Percentiles rank a stretch among this genome's conserved stretches.
Evolutionary conservation across 2,329 filamentous ascomycete genomes (phyloP).

Genomic region (Curvularia sp.): DNA sequence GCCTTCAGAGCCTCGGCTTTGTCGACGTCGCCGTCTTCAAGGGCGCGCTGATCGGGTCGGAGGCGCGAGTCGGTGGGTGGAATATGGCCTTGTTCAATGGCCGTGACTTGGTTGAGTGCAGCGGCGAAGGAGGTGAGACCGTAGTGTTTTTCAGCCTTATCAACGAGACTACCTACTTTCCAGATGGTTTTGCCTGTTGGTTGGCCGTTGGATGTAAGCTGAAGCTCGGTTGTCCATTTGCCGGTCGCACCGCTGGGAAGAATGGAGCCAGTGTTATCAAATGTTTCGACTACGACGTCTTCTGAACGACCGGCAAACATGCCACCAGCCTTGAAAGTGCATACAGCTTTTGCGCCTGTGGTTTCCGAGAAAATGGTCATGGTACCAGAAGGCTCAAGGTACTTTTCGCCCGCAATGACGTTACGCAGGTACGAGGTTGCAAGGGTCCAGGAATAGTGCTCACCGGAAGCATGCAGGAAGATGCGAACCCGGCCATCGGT

Average conservation of each 20-base stretch:
- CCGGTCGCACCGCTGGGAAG: conserved; percentile 74
- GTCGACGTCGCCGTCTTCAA: conserved; percentile 83
- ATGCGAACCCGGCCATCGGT: conserved; percentile 88
- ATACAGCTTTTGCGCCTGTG: conserved; percentile 80
- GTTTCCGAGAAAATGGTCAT: conserved; percentile 88
- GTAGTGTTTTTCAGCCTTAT: conserved; percentile 80
- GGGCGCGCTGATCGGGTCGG: conserved; percentile 84
- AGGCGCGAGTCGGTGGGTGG: conserved; percentile 84
- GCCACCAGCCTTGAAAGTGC: conserved; percentile 91
- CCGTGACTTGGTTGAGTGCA: conserved; percentile 83
- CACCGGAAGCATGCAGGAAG: conserved; percentile 75
- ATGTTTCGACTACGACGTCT: conserved; percentile 80
- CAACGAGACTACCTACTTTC: conserved; percentile 78
- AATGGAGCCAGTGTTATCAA: conserved; percentile 69
- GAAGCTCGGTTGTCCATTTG: conserved; percentile 82
- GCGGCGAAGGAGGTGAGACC: conserved; percentile 89
- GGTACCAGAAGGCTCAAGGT: conserved; percentile 90
- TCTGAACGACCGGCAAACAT: conserved; percentile 97
- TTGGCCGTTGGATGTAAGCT: conserved; percentile 67
- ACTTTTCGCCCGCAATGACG: conserved; percentile 97
- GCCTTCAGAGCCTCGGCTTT: conserved; percentile 84
- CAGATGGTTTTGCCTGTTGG: conserved; percentile 74
- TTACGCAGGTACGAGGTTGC: conserved; percentile 93
- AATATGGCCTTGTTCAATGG: conserved; percentile 75
- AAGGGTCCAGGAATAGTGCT: conserved; percentile 86